A percentile compares a stretch with the other conserved stretches of the same genome.
Conservation (phyloP, 306 rosid species). For the Herpetospermum pedunculosum region DNA sequence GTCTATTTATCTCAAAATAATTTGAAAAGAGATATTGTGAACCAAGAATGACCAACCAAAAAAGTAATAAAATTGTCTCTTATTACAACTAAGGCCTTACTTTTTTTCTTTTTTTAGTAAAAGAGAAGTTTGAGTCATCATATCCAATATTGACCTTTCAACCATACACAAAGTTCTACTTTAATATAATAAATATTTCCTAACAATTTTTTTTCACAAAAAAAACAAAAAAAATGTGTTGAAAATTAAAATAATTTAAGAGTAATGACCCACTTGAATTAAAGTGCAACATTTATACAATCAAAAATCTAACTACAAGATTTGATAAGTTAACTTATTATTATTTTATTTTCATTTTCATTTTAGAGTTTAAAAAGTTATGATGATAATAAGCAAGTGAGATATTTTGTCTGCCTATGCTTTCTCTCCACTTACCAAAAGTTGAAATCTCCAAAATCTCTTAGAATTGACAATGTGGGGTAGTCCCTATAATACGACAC, state of each 20-base stretch:
- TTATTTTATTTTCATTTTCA: background rate
- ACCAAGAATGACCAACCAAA: background rate
- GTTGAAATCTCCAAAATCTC: slow-evolving; percentile 7
- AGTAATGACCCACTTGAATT: background rate
- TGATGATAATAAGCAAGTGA: background rate
- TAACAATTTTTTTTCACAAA: no score
- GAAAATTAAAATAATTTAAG: background rate
- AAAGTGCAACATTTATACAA: background rate
- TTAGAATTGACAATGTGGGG: slow-evolving; percentile 10
- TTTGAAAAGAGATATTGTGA: no score
- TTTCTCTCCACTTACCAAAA: slow-evolving; percentile 4
- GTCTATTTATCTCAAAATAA: no score
- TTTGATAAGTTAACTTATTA: background rate
- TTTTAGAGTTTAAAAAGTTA: background rate
- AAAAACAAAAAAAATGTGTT: no score
- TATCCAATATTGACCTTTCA: slow-evolving; percentile 3
- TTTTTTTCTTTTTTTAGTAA: background rate
- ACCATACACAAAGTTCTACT: background rate
- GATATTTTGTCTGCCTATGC: background rate
- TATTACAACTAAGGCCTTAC: background rate
- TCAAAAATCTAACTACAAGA: background rate
- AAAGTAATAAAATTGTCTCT: background rate
- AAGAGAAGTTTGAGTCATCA: background rate
- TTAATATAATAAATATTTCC: background rate
- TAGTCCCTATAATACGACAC: background rate